A percentile compares a stretch with the other conserved stretches of the same genome.
These are phyloP conservation scores for Oryza punctata DNA, from an alignment of 176 grass and related monocot species.

Conservation along the genomic window DNA sequence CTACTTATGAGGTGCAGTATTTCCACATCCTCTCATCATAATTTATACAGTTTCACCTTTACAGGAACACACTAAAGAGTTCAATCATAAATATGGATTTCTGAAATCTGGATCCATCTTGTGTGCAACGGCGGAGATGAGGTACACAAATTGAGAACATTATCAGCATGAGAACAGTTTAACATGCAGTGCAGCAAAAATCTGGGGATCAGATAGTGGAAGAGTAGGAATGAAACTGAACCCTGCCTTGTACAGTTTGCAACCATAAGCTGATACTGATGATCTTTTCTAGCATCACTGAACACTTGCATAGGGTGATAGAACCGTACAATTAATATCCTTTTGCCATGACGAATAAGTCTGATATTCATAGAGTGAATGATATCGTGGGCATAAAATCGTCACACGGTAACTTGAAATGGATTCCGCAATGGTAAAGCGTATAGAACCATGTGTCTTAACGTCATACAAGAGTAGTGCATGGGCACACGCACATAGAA, in stretches of 20 bases:
- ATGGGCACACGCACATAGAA: not conserved
- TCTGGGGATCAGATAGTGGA: slow-evolving; percentile 2
- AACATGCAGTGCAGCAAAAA: not conserved
- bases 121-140: not conserved
- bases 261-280: not conserved
- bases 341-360: not conserved
- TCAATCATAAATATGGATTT: not conserved
- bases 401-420: not conserved
- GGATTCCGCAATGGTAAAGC: not conserved
- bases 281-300: not conserved
- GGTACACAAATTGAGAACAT: slow-evolving; percentile 19
- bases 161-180: not conserved
- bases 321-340: not conserved
- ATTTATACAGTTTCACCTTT: slow-evolving; percentile 27
- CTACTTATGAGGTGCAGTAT: not conserved
- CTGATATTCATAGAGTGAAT: slow-evolving; percentile 2
- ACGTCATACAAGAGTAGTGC: not conserved
- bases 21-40: not conserved
- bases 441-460: not conserved
- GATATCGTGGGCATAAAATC: not conserved
- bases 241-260: not conserved
- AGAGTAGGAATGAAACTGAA: not conserved
- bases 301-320: not conserved
- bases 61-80: not conserved
- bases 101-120: not conserved